Evolutionary conservation across 257 asterid genomes (phyloP).

Genomic region (Fraxinus excelsior): DNA sequence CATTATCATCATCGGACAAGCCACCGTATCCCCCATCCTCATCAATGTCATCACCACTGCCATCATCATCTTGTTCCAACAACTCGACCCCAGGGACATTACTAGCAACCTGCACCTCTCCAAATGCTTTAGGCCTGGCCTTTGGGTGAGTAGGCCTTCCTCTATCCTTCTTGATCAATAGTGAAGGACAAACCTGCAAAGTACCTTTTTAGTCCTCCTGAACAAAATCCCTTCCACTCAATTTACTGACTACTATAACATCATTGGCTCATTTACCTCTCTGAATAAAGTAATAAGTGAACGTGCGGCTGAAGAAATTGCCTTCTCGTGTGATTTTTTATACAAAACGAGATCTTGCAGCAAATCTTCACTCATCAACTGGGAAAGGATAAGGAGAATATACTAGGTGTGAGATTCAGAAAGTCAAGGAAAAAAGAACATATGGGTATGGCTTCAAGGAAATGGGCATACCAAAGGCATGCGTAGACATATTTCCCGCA

Average conservation of each 20-base stretch:
- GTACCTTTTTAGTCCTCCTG: conserved; percentile 13
- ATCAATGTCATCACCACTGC: conserved; percentile 49
- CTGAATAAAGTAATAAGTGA: conserved; percentile 82
- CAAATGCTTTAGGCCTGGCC: conserved; percentile 86
- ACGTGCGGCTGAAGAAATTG: conserved; percentile 89
- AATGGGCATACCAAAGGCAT: conserved; percentile 81
- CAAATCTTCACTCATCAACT: conserved; percentile 99
- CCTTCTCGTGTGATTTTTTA: conserved; percentile 81
- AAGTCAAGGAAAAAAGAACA: conserved; percentile 6
- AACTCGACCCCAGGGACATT: conserved; percentile 83
- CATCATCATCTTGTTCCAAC: conserved; percentile 54
- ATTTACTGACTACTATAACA: background rate
- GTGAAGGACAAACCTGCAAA: conserved; percentile 86
- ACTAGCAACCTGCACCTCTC: conserved; percentile 70
- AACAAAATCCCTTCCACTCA: background rate
- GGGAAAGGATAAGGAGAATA: conserved; percentile 20
- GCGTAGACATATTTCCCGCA: conserved; percentile 91
- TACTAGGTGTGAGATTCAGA: conserved; percentile 5
- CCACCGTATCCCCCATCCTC: conserved; percentile 25
- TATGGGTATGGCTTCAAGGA: conserved; percentile 8
- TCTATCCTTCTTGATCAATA: conserved; percentile 85
- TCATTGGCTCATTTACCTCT: conserved; percentile 47
- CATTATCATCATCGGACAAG: conserved; percentile 35
- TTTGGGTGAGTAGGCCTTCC: conserved; percentile 74
- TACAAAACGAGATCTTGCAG: conserved; percentile 95